Percentiles rank a stretch among this genome's conserved stretches.
These are phyloP conservation scores for Chlorophyllum brunneum DNA, from an alignment of 768 basidiomycete species.

Conservation along the genomic window DNA sequence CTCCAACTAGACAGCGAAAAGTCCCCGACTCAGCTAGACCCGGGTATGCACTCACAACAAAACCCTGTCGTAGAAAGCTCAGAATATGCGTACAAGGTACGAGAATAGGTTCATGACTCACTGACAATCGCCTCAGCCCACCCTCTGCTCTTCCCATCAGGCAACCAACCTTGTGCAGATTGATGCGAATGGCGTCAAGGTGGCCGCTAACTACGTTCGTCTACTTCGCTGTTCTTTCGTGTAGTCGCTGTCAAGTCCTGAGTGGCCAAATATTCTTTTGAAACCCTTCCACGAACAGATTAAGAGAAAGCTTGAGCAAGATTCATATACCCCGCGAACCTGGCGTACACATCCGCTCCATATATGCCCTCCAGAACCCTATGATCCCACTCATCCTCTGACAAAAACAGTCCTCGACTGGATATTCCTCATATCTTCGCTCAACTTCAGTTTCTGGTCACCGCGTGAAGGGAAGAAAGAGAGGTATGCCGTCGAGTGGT, in stretches of 20 bases:
- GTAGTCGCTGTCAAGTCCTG: conserved; percentile 1
- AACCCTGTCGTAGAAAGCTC: conserved; percentile 64
- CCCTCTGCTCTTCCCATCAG: conserved; percentile 28
- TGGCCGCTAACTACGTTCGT: conserved; percentile 65
- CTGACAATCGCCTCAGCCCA: conserved; percentile 7
- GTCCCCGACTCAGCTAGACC: conserved; percentile 19
- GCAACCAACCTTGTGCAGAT: conserved; percentile 57
- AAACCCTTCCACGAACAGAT: conserved; percentile 42
- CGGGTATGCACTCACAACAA: conserved; percentile 14
- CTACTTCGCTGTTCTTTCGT: not conserved
- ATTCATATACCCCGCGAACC: conserved; percentile 73
- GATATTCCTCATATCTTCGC: conserved; percentile 83
- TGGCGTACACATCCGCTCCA: conserved; percentile 81
- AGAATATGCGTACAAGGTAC: conserved; percentile 54
- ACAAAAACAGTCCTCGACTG: conserved; percentile 68
- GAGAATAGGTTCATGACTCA: conserved; percentile 13
- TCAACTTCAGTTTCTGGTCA: conserved; percentile 92
- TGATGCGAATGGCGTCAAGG: conserved; percentile 54
- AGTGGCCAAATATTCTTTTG: conserved; percentile 10
- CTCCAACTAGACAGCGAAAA: conserved; percentile 22
- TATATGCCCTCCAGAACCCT: conserved; percentile 65
- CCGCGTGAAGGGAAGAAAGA: conserved; percentile 52
- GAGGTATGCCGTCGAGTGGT: conserved; percentile 80
- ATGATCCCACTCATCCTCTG: conserved; percentile 45
- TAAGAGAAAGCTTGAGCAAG: conserved; percentile 47